Percentiles rank a stretch among this genome's conserved stretches.
Conservation (phyloP, 2,329 filamentous ascomycete genomes). For the Phialocephala subalpina region DNA sequence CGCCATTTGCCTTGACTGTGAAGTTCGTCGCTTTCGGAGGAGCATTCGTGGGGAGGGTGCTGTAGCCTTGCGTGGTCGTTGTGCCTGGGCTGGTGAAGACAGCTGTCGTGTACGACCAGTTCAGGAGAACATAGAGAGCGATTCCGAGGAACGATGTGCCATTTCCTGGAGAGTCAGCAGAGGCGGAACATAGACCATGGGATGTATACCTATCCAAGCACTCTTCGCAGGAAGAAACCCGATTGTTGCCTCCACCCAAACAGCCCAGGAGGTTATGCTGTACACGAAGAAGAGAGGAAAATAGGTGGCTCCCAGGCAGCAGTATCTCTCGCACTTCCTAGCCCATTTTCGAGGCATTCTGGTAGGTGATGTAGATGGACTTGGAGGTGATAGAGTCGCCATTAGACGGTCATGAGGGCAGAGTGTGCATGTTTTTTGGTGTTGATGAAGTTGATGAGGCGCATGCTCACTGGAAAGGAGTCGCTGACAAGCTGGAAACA, state of each 20-base stretch:
- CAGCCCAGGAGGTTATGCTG: slow-evolving; percentile 88
- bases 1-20: slow-evolving; percentile 92
- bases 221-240: slow-evolving; percentile 63
- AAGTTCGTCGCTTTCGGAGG: slow-evolving; percentile 72
- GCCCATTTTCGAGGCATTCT: slow-evolving; percentile 67
- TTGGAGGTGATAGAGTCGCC: slow-evolving; percentile 19
- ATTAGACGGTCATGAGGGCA: slow-evolving; percentile 3
- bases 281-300: slow-evolving; percentile 93
- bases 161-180: slow-evolving; percentile 52
- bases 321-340: slow-evolving; percentile 80
- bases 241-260: slow-evolving; percentile 84
- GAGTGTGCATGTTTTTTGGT: slow-evolving; percentile 11
- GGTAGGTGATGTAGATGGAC: slow-evolving; percentile 37
- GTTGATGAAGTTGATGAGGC: slow-evolving; percentile 1
- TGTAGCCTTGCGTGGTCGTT: slow-evolving; percentile 73
- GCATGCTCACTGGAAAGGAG: slow-evolving; percentile 1
- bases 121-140: slow-evolving; percentile 78
- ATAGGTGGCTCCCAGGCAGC: slow-evolving; percentile 80
- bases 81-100: slow-evolving; percentile 91
- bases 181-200: background rate
- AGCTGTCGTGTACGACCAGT: slow-evolving; percentile 89
- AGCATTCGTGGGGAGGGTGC: slow-evolving; percentile 79
- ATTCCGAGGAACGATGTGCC: slow-evolving; percentile 70
- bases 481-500: slow-evolving; percentile 2
- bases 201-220: slow-evolving; percentile 62